phyloP scores from a whole-genome alignment of 2,329 filamentous ascomycete species.

The Ceratocystis eucalypticola region DNA sequence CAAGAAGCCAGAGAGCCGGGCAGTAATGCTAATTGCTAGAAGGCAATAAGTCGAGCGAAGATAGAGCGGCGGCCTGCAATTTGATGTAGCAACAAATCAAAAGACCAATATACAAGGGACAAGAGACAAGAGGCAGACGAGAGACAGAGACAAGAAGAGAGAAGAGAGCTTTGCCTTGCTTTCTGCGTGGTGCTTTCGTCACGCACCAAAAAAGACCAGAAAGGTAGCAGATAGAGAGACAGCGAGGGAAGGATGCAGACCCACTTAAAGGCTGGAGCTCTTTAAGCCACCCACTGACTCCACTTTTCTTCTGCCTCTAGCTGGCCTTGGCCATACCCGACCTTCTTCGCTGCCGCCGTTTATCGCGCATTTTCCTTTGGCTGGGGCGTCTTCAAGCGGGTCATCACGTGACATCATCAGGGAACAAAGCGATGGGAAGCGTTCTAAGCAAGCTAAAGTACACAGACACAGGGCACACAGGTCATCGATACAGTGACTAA shows the following conservation, averaged over 20 bases:
- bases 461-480: too few relatives aligned
- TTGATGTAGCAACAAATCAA: too few relatives aligned
- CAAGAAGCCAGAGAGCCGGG: neutral
- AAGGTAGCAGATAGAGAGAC: neutral
- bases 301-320: neutral
- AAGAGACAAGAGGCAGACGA: neutral
- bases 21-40: neutral
- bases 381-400: neutral
- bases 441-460: too few relatives aligned
- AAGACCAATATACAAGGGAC: neutral
- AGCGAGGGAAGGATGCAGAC: neutral
- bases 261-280: constrained; percentile 8
- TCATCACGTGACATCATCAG: too few relatives aligned
- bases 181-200: neutral
- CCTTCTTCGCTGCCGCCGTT: neutral
- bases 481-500: too few relatives aligned
- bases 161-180: neutral
- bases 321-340: neutral
- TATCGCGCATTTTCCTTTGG: constrained; percentile 19
- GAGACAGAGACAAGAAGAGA: neutral
- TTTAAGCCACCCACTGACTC: neutral
- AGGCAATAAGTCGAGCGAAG: too few relatives aligned
- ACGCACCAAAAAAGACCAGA: neutral
- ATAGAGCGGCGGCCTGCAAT: too few relatives aligned
- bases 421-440: too few relatives aligned